Conservation (phyloP, 2,329 filamentous ascomycete species). For the Myriosclerotinia curreyana region DNA sequence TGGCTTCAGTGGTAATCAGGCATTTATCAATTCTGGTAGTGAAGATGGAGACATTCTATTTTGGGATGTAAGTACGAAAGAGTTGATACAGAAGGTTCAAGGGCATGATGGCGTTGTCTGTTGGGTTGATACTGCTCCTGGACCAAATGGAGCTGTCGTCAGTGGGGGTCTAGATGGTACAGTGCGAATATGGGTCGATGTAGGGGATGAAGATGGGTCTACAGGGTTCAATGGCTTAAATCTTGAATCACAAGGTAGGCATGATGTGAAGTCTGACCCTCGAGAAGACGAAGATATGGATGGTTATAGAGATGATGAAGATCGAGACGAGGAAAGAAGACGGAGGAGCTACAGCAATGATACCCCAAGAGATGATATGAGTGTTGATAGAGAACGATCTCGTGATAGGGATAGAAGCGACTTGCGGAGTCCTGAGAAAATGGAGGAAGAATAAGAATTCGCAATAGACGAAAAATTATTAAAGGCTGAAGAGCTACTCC, state of each 20-base stretch:
- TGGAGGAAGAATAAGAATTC: constrained; percentile 26
- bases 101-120: constrained; percentile 59
- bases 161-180: constrained; percentile 62
- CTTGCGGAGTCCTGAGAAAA: constrained; percentile 22
- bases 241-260: constrained; percentile 14
- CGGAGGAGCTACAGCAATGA: constrained; percentile 30
- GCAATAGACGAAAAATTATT: too few relatives aligned
- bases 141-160: constrained; percentile 50
- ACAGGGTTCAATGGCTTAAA: constrained; percentile 26
- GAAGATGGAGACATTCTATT: constrained; percentile 82
- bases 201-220: constrained; percentile 31
- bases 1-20: constrained; percentile 57
- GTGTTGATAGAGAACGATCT: constrained; percentile 20
- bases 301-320: constrained; percentile 20
- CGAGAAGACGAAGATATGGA: constrained; percentile 24
- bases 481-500: too few relatives aligned
- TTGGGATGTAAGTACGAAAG: constrained; percentile 89
- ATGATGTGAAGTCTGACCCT: constrained; percentile 23
- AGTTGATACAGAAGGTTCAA: constrained; percentile 66
- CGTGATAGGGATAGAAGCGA: constrained; percentile 19
- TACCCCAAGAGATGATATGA: constrained; percentile 32
- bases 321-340: constrained; percentile 24
- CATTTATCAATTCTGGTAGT: constrained; percentile 76
- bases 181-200: constrained; percentile 58
- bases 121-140: constrained; percentile 62